Percentiles rank a stretch among this genome's conserved stretches.
phyloP scores from a whole-genome alignment of 345 rosid genomes.

The Eucalyptus curtisii region DNA sequence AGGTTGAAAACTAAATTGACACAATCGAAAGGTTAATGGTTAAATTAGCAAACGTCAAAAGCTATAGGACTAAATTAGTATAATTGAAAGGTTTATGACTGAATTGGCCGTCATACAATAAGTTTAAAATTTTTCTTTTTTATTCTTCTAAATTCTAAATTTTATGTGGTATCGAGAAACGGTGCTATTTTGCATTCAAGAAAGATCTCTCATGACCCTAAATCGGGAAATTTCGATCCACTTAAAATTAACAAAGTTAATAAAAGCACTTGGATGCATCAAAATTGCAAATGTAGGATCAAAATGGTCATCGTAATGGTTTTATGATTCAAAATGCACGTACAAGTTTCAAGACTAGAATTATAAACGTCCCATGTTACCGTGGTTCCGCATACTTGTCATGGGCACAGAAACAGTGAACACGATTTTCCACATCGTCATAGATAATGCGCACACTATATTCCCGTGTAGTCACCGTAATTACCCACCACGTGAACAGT shows the following conservation, averaged over 20 bases:
- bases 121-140: no score
- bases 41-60: neutral
- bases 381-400: neutral
- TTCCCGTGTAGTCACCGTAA: neutral
- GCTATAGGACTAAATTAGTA: neutral
- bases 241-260: neutral
- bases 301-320: neutral
- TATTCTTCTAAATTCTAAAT: neutral
- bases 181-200: neutral
- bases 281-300: neutral
- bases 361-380: neutral
- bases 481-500: neutral
- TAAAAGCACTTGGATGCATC: neutral
- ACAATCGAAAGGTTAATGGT: neutral
- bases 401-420: neutral
- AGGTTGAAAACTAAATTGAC: neutral
- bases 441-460: neutral
- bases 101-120: fast-evolving
- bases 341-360: neutral
- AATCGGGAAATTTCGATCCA: neutral
- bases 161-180: neutral
- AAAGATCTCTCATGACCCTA: neutral
- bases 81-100: neutral
- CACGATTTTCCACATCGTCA: neutral
- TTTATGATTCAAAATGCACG: neutral